These are phyloP conservation scores for Forsythia suspensa DNA, from an alignment of 257 asterid genomes.

Conservation along the genomic window DNA sequence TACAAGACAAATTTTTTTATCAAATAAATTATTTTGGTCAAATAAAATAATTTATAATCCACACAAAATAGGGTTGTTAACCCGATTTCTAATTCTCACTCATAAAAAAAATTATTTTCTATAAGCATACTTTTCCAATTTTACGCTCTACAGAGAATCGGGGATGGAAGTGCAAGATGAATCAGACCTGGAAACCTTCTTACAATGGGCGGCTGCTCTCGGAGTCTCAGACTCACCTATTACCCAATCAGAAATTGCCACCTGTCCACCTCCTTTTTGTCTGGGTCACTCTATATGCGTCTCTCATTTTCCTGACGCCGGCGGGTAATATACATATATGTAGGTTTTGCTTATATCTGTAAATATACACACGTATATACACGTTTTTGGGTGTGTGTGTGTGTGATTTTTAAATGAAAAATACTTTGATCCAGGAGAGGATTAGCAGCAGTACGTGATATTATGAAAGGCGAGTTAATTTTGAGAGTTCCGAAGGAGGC, in stretches of 20 bases:
- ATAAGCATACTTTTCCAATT: too few relatives aligned
- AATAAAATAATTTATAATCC: too few relatives aligned
- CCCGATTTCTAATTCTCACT: too few relatives aligned
- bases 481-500: constrained; percentile 78
- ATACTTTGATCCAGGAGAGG: constrained; percentile 67
- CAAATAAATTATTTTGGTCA: too few relatives aligned
- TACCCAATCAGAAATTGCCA: neutral
- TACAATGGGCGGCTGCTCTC: constrained; percentile 62
- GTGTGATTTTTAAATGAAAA: neutral
- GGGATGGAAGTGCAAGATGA: constrained; percentile 40
- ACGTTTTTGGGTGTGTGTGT: neutral
- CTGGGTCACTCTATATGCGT: constrained; percentile 54
- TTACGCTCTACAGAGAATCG: neutral
- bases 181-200: constrained; percentile 51
- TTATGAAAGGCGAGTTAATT: constrained; percentile 73
- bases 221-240: constrained; percentile 62
- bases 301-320: constrained; percentile 75
- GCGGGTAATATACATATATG: constrained; percentile 55
- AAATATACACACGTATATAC: neutral
- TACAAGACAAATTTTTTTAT: too few relatives aligned
- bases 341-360: neutral
- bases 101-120: too few relatives aligned
- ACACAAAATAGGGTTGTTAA: too few relatives aligned
- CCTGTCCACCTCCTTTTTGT: constrained; percentile 31
- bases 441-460: constrained; percentile 71